Base-by-base conservation (phyloP, 1,139 yeast species). In the Taiozyma sp. region DNA sequence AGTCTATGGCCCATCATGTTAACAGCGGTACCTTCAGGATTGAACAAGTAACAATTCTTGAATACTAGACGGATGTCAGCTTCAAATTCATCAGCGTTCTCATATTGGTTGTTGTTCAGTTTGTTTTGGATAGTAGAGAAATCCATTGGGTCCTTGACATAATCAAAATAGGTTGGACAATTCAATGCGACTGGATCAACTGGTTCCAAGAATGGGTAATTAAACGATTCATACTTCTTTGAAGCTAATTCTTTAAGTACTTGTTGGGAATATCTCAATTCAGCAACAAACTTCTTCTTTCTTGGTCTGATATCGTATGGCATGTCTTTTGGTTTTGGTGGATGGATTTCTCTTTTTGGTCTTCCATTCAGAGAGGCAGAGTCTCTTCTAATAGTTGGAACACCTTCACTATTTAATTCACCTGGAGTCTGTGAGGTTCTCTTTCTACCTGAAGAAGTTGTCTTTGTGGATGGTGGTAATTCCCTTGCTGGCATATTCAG, bases 1-100 rank as follows among this genome's bases (percentile, higher is more conserved):
- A 93, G 73, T 60, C 89, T 80, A 65, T 88, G 96, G 28, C 99
- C 99, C 96, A 93, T 88, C 78, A 81, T 79, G 67, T 91, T 89
- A 41, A 95, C 99, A 45, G 95, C 96, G 11, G 96, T 84, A 9
- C 97, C 96, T 62, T 88, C 96, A 1, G 99, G 98, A 68, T 93
- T 95, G 72, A 93, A 93, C 26, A 78, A 76, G 68, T 88, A 93
- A 71, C 99, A 93, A 70, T 93, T 93, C 54, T 79, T 74, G 71
- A 93, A 90, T 57, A 93, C 88, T 53, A 90, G 76, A 51, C 89
- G 77, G 26, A 93, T 80, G 65, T 93, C 99, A 39, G 71, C 72
- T 64, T 87, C 96, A 64, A 93, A 90, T 54, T 88, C 91, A 53
- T 88, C 96, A 13, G 91, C 95, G 54, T 84, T 84, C 65, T 88